phyloP scores from a whole-genome alignment of 176 grass and related monocot genomes.

The Carex pumila region DNA sequence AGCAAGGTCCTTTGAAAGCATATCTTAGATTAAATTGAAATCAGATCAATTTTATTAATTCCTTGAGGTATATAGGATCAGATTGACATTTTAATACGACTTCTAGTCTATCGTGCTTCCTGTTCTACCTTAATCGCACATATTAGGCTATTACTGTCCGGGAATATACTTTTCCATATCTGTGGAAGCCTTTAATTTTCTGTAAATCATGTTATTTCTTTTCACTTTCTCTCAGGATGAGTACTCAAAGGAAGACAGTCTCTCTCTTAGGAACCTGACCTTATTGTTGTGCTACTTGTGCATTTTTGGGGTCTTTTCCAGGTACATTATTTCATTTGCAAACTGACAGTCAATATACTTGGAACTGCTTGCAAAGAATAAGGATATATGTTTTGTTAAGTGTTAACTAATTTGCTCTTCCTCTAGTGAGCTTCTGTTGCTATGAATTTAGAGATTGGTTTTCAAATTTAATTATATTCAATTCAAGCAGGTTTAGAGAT shows the following conservation, averaged over 20 bases:
- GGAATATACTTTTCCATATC: background rate
- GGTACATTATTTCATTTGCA: constrained; percentile 33
- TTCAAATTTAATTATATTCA: background rate
- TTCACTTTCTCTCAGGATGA: constrained; percentile 50
- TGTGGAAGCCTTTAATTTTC: background rate
- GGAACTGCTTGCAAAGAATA: background rate
- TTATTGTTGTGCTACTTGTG: constrained; percentile 68
- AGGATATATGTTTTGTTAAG: background rate
- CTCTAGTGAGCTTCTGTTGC: background rate
- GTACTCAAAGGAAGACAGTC: constrained; percentile 67
- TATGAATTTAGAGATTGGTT: too few species aligned
- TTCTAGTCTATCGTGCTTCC: background rate
- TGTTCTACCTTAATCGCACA: background rate
- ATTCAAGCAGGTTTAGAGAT: background rate
- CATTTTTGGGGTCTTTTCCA: constrained; percentile 74
- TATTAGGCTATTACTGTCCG: background rate
- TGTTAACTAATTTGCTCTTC: background rate
- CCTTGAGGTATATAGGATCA: background rate
- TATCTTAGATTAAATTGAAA: background rate
- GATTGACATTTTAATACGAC: background rate
- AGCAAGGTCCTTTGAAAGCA: background rate
- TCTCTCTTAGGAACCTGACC: constrained; percentile 76
- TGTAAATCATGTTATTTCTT: constrained; percentile 14
- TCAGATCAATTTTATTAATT: background rate
- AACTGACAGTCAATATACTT: background rate